Conservation (phyloP, 306 rosid genomes). For the Elaeagnus macrophylla region DNA sequence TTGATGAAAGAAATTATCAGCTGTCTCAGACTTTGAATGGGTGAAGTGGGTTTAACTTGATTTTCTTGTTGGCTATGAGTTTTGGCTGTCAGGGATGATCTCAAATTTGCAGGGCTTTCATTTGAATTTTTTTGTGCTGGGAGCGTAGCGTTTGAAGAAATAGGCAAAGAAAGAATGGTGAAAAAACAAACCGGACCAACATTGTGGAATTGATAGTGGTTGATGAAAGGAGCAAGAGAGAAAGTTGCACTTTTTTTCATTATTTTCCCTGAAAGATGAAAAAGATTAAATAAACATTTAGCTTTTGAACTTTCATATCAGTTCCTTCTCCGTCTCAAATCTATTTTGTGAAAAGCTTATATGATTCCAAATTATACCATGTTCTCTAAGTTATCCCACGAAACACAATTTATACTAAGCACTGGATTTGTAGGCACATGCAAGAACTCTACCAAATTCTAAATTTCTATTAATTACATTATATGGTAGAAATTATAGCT, state of each 20-base stretch:
- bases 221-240: constrained; percentile 3
- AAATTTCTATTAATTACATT: too few relatives aligned
- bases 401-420: too few relatives aligned
- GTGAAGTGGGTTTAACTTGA: constrained; percentile 15
- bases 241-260: constrained; percentile 1
- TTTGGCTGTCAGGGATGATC: background rate
- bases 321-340: too few relatives aligned
- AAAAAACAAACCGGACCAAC: constrained; percentile 5
- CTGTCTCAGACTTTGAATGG: constrained; percentile 17
- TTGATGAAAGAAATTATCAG: constrained; percentile 37
- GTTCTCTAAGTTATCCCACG: too few relatives aligned
- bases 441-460: too few relatives aligned
- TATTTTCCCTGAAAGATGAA: background rate
- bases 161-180: constrained; percentile 12
- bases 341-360: too few relatives aligned
- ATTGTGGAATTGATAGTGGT: constrained; percentile 4
- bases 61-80: constrained; percentile 18
- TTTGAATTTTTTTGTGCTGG: background rate
- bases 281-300: too few relatives aligned
- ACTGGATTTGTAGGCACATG: too few relatives aligned
- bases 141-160: constrained; percentile 13
- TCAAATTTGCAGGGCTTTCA: background rate
- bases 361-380: too few relatives aligned
- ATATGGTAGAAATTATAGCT: too few relatives aligned
- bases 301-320: too few relatives aligned